These are phyloP conservation scores for Colletotrichum falcatum DNA, from an alignment of 2,329 filamentous ascomycete genomes.

Conservation along the genomic window DNA sequence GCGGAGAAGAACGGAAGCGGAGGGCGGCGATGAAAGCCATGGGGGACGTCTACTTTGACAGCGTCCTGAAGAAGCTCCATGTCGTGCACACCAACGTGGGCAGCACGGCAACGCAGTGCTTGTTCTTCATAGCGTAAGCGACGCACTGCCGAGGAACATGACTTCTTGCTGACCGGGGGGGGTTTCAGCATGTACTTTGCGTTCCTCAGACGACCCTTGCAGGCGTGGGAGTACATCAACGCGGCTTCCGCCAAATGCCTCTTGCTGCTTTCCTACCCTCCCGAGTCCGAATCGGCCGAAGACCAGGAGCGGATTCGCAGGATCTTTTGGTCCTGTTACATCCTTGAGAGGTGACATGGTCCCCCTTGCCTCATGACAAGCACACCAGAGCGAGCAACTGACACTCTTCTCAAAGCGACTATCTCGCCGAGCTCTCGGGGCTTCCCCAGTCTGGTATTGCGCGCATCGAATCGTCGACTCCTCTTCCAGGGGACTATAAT, in stretches of 20 bases:
- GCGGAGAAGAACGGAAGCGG: constrained; percentile 47
- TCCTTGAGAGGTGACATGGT: constrained; percentile 60
- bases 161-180: neutral
- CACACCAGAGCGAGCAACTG: neutral
- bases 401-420: constrained; percentile 53
- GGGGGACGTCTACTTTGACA: constrained; percentile 59
- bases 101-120: constrained; percentile 60
- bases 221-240: constrained; percentile 65
- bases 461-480: constrained; percentile 62
- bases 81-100: constrained; percentile 60
- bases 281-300: constrained; percentile 50
- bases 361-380: neutral
- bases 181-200: constrained; percentile 60
- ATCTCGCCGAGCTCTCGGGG: constrained; percentile 63
- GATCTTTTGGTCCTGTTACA: constrained; percentile 68
- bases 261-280: constrained; percentile 59
- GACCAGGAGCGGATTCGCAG: constrained; percentile 61
- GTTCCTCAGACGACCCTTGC: constrained; percentile 61
- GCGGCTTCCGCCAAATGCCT: constrained; percentile 63
- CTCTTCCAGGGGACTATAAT: constrained; percentile 59
- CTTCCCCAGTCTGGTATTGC: constrained; percentile 63
- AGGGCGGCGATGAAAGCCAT: constrained; percentile 50
- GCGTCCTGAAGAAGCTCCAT: constrained; percentile 59
- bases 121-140: constrained; percentile 63
- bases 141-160: fast-evolving